These are phyloP conservation scores for Suillus spraguei DNA, from an alignment of 768 basidiomycete genomes.

Conservation along the genomic window DNA sequence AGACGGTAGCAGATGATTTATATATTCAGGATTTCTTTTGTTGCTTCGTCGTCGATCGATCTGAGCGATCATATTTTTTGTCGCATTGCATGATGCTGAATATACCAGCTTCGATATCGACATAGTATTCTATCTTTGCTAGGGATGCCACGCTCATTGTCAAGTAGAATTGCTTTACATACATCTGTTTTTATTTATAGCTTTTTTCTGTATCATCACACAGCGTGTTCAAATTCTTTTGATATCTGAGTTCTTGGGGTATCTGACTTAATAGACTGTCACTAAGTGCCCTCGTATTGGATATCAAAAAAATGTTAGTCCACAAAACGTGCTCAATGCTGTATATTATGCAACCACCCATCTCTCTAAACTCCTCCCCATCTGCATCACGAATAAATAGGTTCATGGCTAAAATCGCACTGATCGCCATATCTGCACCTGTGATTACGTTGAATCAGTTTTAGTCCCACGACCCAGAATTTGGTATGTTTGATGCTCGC, in stretches of 20 bases:
- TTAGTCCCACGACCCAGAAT: constrained; percentile 25
- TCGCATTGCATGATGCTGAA: constrained; percentile 17
- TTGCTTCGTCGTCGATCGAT: constrained; percentile 9
- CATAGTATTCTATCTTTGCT: constrained; percentile 30
- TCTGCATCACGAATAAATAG: constrained; percentile 31
- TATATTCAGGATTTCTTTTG: constrained; percentile 27
- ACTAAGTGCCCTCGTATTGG: neutral
- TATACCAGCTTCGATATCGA: constrained; percentile 11
- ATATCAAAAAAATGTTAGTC: constrained; percentile 9
- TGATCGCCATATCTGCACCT: constrained; percentile 90
- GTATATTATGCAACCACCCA: constrained; percentile 1
- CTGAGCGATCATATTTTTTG: constrained; percentile 5
- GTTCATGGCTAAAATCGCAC: constrained; percentile 82
- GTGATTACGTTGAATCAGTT: constrained; percentile 49
- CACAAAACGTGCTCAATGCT: constrained; percentile 4
- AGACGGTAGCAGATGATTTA: constrained; percentile 32
- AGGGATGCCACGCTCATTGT: constrained; percentile 24
- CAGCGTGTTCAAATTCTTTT: neutral
- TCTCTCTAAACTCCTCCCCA: neutral
- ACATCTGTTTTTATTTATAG: constrained; percentile 37
- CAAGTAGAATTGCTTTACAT: constrained; percentile 21
- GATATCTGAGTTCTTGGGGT: neutral
- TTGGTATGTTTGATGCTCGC: constrained; percentile 66
- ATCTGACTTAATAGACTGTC: neutral
- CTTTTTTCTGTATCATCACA: constrained; percentile 36